Evolutionary conservation across 2,329 filamentous ascomycete species (phyloP).

Genomic region (Stenocarpella maydis): DNA sequence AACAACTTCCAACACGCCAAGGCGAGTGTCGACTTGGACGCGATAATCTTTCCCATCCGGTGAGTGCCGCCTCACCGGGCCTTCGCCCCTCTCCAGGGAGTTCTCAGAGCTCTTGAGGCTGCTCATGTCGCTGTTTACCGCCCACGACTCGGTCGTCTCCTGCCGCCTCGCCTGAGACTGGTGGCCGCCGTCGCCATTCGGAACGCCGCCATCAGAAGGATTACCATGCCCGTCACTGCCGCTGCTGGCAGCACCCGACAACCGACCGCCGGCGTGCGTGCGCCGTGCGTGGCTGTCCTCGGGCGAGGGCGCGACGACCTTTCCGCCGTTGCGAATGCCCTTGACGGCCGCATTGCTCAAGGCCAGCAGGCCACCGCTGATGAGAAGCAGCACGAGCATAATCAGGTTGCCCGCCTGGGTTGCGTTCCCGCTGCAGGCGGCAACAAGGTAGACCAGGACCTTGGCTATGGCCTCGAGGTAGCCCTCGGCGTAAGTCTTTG

Average conservation of each 20-base stretch:
- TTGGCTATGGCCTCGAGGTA: conserved; percentile 63
- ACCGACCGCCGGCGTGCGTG: not conserved
- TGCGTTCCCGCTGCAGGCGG: conserved; percentile 63
- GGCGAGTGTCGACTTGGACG: conserved; percentile 28
- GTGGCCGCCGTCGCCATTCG: not conserved
- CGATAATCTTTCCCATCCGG: conserved; percentile 26
- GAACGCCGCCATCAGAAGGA: not conserved
- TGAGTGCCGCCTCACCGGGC: not conserved
- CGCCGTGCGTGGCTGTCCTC: not conserved
- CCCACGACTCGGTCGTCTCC: conserved; percentile 28
- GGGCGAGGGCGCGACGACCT: conserved; percentile 49
- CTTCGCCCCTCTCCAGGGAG: conserved; percentile 38
- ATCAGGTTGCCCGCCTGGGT: conserved; percentile 60
- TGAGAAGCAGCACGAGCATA: conserved; percentile 59
- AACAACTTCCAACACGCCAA: conserved; percentile 26
- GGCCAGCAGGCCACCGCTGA: conserved; percentile 61
- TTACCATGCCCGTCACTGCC: not conserved
- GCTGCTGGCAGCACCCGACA: not conserved
- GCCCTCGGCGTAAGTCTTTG: conserved; percentile 58
- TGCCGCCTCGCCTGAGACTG: not conserved
- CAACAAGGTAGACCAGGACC: conserved; percentile 65
- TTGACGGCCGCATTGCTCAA: conserved; percentile 60
- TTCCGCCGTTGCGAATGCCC: conserved; percentile 60
- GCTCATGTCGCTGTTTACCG: conserved; percentile 31
- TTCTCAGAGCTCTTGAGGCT: conserved; percentile 35